Conservation (phyloP, 73 alveolate species). For the Paramecium bursaria region DNA sequence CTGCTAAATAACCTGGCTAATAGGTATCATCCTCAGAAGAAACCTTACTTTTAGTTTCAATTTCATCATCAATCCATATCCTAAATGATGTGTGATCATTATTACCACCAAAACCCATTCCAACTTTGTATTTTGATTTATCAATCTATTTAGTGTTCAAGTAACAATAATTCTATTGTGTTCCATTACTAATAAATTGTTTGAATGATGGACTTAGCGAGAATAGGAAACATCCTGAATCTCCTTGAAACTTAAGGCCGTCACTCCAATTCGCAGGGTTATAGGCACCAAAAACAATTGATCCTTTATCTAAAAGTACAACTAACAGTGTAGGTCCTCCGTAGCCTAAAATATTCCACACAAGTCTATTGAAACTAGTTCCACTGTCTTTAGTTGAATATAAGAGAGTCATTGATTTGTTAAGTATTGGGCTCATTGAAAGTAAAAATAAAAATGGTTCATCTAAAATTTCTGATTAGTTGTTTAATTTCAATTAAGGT, state of each 20-base stretch:
- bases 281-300: slow-evolving; percentile 65
- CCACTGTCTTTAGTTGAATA: slow-evolving; percentile 55
- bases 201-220: slow-evolving; percentile 60
- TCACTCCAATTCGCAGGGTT: slow-evolving; percentile 51
- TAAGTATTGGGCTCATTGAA: neutral
- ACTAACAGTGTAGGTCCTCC: slow-evolving; percentile 60
- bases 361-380: slow-evolving; percentile 62
- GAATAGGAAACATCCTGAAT: slow-evolving; percentile 49
- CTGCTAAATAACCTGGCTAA: slow-evolving; percentile 52
- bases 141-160: slow-evolving; percentile 58
- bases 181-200: slow-evolving; percentile 8
- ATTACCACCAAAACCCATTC: slow-evolving; percentile 70
- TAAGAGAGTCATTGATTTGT: neutral
- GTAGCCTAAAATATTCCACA: slow-evolving; percentile 62
- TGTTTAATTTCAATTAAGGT: neutral
- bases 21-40: slow-evolving; percentile 61
- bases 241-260: slow-evolving; percentile 57
- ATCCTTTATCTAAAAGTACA: slow-evolving; percentile 5
- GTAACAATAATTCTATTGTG: slow-evolving; percentile 35
- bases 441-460: neutral
- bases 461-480: slow-evolving; percentile 12
- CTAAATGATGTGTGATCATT: slow-evolving; percentile 45
- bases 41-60: slow-evolving; percentile 58
- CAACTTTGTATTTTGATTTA: slow-evolving; percentile 69
- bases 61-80: slow-evolving; percentile 67